Conservation (phyloP, 768 basidiomycete genomes). For the Rhizopogon sp. region DNA sequence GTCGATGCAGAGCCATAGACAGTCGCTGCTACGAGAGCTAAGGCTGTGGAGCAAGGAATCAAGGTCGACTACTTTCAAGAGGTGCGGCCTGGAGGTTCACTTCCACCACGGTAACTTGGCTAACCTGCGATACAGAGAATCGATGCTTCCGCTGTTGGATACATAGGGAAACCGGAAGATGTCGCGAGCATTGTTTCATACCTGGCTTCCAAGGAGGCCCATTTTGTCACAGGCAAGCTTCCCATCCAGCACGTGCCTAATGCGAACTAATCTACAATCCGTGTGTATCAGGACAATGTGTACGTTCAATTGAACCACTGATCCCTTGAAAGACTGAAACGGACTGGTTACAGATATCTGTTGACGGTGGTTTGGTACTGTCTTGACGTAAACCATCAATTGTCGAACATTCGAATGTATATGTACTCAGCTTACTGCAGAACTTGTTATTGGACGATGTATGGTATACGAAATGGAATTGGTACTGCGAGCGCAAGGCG, state of each 20-base stretch:
- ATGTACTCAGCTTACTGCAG: too few species aligned
- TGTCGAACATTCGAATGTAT: background rate
- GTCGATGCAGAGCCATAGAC: too few species aligned
- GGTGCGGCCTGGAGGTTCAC: background rate
- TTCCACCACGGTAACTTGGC: background rate
- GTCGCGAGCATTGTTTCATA: constrained; percentile 32
- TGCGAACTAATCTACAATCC: background rate
- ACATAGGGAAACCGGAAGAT: constrained; percentile 25
- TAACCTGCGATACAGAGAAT: background rate
- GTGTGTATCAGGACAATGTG: constrained; percentile 15
- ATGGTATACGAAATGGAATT: too few species aligned
- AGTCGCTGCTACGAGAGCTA: background rate
- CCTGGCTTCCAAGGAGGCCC: constrained; percentile 31
- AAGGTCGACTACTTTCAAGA: background rate
- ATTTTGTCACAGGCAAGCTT: constrained; percentile 30
- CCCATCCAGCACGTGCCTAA: background rate
- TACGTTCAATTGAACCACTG: constrained; percentile 3
- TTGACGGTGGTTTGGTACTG: constrained; percentile 12
- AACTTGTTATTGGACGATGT: too few species aligned
- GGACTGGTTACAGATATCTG: constrained; percentile 8
- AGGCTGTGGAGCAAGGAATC: background rate
- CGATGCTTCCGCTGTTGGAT: constrained; percentile 5
- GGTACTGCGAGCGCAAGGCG: too few species aligned
- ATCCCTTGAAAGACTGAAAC: background rate
- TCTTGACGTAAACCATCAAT: constrained; percentile 1